Evolutionary conservation across 768 basidiomycete species (phyloP).

Genomic region (Filobasidium floriforme): DNA sequence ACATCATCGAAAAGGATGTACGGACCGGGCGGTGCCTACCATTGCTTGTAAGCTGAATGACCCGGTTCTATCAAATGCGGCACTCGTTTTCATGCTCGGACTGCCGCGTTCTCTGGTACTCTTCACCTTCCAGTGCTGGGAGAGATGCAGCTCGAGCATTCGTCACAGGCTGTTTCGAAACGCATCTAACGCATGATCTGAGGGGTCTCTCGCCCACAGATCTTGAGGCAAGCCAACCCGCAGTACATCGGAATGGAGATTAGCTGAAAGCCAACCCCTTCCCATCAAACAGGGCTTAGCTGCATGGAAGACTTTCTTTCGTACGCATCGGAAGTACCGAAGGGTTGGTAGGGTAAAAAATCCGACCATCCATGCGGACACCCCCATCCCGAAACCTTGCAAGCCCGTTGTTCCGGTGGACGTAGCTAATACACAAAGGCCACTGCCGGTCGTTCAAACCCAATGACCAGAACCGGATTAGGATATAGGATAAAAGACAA

Average conservation of each 20-base stretch:
- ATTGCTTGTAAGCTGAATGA: constrained; percentile 40
- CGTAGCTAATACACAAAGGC: too few relatives aligned
- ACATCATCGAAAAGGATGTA: constrained; percentile 66
- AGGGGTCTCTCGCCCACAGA: constrained; percentile 70
- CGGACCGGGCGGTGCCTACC: constrained; percentile 67
- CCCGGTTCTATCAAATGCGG: neutral
- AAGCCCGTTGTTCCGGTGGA: constrained; percentile 6
- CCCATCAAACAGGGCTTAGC: neutral
- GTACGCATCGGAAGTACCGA: constrained; percentile 67
- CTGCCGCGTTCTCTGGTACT: neutral
- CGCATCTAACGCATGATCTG: constrained; percentile 82
- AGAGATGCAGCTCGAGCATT: constrained; percentile 85
- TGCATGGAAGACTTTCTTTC: constrained; percentile 79
- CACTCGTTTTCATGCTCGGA: neutral
- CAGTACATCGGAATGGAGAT: too few relatives aligned
- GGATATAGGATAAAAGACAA: too few relatives aligned
- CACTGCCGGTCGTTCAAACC: too few relatives aligned
- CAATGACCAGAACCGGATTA: too few relatives aligned
- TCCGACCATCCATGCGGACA: constrained; percentile 36
- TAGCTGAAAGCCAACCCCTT: too few relatives aligned
- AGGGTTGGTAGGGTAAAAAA: constrained; percentile 63
- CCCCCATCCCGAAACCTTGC: constrained; percentile 41
- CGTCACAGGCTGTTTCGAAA: constrained; percentile 85
- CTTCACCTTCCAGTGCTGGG: constrained; percentile 52
- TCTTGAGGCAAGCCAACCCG: constrained; percentile 48